These are phyloP conservation scores for Rhodotorula kratochvilovae DNA, from an alignment of 768 basidiomycete species.

Conservation along the genomic window DNA sequence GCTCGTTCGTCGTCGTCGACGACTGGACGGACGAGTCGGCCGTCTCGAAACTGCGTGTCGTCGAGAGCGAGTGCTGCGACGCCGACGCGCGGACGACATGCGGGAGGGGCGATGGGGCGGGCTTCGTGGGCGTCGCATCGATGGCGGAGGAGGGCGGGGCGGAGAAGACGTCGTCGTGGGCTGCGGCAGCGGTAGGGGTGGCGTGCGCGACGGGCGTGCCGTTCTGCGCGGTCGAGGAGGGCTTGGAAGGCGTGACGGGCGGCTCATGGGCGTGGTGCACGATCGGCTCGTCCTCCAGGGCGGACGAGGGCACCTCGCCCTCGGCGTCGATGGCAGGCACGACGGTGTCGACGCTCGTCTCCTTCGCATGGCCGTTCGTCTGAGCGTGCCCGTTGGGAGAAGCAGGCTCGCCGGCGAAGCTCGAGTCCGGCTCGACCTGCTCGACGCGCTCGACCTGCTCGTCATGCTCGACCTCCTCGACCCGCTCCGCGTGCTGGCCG, in stretches of 20 bases:
- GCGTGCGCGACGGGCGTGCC: background rate
- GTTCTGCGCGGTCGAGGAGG: no score
- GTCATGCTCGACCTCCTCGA: background rate
- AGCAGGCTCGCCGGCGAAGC: no score
- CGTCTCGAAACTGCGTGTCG: slow-evolving; percentile 15
- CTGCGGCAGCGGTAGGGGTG: background rate
- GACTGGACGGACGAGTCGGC: slow-evolving; percentile 4
- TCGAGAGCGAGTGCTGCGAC: slow-evolving; percentile 1
- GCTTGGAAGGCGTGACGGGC: background rate
- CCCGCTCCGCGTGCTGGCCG: no score
- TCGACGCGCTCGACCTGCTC: background rate
- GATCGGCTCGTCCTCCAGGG: background rate
- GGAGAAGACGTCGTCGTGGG: background rate
- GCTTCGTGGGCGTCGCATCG: slow-evolving; percentile 1
- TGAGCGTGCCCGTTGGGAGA: no score
- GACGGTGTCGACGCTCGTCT: background rate
- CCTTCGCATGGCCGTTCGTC: background rate
- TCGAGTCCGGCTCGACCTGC: no score
- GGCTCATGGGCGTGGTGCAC: background rate
- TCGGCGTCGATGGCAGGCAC: background rate
- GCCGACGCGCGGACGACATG: background rate
- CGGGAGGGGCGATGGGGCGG: background rate
- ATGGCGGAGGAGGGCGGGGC: background rate
- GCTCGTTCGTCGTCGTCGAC: background rate
- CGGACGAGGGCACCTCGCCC: background rate